Conservation (phyloP, 345 rosid genomes). For the Odontarrhena argentea region DNA sequence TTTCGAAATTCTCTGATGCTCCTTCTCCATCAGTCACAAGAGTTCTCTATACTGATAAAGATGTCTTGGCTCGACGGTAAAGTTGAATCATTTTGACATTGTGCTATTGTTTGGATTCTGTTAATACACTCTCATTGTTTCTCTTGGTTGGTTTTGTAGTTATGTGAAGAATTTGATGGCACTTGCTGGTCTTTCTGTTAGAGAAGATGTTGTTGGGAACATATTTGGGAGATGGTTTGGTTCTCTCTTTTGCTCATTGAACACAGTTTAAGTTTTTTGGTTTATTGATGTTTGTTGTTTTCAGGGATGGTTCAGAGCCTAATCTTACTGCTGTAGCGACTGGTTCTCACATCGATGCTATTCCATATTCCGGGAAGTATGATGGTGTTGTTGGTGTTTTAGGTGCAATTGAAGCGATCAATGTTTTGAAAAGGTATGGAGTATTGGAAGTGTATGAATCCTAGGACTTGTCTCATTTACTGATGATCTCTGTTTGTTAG, state of each 20-base stretch:
- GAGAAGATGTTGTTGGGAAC: slow-evolving; percentile 96
- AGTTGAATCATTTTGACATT: neutral
- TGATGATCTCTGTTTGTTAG: slow-evolving; percentile 40
- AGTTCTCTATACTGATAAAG: slow-evolving; percentile 76
- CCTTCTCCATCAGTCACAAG: slow-evolving; percentile 90
- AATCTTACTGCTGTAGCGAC: slow-evolving; percentile 76
- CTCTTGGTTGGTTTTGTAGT: slow-evolving; percentile 42
- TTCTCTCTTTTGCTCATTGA: neutral
- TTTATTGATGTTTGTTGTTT: neutral
- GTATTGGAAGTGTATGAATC: slow-evolving; percentile 1
- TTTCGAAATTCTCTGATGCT: slow-evolving; percentile 77
- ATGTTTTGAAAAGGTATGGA: slow-evolving; percentile 76
- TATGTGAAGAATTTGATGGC: slow-evolving; percentile 77
- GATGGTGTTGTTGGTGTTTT: slow-evolving; percentile 98
- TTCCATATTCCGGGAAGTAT: slow-evolving; percentile 93
- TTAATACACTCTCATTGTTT: neutral
- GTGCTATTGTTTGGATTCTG: neutral
- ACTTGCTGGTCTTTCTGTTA: slow-evolving; percentile 69
- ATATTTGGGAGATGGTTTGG: slow-evolving; percentile 89
- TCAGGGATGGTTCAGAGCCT: slow-evolving; percentile 74
- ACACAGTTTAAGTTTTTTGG: neutral
- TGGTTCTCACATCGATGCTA: slow-evolving; percentile 97
- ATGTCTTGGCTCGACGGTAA: slow-evolving; percentile 83
- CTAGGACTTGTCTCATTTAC: neutral
- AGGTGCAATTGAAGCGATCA: slow-evolving; percentile 95